Evolutionary conservation across 2,329 filamentous ascomycete species (phyloP).

Genomic region (Arachnopeziza araneosa): DNA sequence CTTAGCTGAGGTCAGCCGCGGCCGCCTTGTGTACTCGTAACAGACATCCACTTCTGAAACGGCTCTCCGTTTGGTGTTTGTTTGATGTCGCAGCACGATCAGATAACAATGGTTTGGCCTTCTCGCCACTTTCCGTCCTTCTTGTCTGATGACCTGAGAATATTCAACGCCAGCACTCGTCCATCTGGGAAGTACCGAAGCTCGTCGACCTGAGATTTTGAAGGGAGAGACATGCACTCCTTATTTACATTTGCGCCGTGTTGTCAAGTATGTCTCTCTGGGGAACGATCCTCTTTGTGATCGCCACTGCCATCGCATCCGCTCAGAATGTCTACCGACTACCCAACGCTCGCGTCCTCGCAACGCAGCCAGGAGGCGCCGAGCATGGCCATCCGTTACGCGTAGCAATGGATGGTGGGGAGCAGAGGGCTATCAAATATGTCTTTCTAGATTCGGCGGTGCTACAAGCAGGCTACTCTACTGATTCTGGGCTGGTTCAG

Average conservation of each 20-base stretch:
- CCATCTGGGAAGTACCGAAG: background rate
- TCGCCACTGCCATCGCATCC: background rate
- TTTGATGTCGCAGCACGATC: background rate
- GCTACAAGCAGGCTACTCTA: background rate
- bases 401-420: background rate
- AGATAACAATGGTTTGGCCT: background rate
- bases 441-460: background rate
- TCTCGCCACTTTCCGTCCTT: background rate
- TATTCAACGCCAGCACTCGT: background rate
- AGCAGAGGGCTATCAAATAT: background rate
- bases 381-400: background rate
- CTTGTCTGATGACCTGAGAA: background rate
- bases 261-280: background rate
- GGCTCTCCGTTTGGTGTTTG: no score
- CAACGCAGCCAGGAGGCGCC: background rate
- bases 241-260: background rate
- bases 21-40: no score
- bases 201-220: background rate
- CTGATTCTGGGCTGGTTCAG: background rate
- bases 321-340: slow-evolving; percentile 3
- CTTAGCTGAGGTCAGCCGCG: no score
- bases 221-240: background rate
- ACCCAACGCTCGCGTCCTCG: background rate
- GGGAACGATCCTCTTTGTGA: background rate
- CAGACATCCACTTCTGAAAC: no score